Evolutionary conservation across 2,329 filamentous ascomycete genomes (phyloP), one percentile per base, ranked within the genome.

Genomic region (Rhexocercosporidium sp.): DNA sequence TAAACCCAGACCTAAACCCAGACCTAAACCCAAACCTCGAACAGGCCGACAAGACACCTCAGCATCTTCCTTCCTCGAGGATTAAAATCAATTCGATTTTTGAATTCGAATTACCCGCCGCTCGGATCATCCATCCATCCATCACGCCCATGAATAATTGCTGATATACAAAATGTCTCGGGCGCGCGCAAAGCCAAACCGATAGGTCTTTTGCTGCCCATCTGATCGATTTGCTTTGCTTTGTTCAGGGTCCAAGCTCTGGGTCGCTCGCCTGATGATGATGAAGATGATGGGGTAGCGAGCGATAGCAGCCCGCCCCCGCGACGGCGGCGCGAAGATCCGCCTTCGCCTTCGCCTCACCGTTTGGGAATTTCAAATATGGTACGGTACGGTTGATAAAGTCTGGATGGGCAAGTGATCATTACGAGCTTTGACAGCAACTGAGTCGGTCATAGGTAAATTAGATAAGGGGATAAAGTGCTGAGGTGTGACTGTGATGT

Each of bases 241-340:
- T 22, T 47, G 8, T n/a, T 57, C 31, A 39, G 12, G 34, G 47
- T 29, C 25, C 49, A 7, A 14, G 14, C 31, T 37, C 53, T n/a
- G 20, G 54, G n/a, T 25, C 11, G 54, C 54, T 57, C 54, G 54
- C 54, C 54, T 57, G 54, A 57, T 39, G 31, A 47, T 20, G 44
- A 7, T 20, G n/a, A 6, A 44, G 39, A 18, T 44, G 20, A n/a
- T 20, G 20, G n/a, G 44, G 20, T 22, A n/a, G 16, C n/a, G n/a
- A n/a, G n/a, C n/a, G n/a, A n/a, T n/a, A n/a, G n/a, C n/a, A n/a
- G n/a, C n/a, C n/a, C n/a, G n/a, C n/a, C n/a, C n/a, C n/a, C n/a
- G n/a, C n/a, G n/a, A n/a, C n/a, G n/a, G n/a, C 66, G 66, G 66
- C 41, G 62, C 66, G 62, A 37, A 27, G 49, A 59, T 65, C 66